Base-by-base conservation (phyloP, 176 grass and related monocot genomes). In the Oryza glumipatula region DNA sequence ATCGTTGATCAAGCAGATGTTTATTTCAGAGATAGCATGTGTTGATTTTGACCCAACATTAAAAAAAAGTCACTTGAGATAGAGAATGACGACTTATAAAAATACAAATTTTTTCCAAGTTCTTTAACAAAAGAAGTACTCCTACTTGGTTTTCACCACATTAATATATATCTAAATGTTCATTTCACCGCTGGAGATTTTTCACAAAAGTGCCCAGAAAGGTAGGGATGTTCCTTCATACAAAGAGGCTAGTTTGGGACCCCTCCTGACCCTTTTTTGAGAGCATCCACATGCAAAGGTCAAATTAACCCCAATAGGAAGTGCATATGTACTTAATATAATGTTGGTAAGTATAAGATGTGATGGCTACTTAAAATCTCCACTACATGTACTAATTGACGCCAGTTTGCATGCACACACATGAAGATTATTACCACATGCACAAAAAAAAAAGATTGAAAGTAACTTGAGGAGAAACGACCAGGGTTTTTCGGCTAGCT, bases 21-120 rank as follows among this genome's bases (percentile, higher is more conserved):
- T 67, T 84, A n/a, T 43, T 14, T 58, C 0, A 67, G 2, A 11
- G 7, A 26, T 16, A 70, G 38, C 49, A 71, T 58, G 48, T 17
- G 15, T 65, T 52, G 32, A 58, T 56, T 77, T 70, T 83, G 60
- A 67, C 74, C 48, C 21, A 6, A 69, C 10, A 77, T n/a, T 84
- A 60, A 84, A 69, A 4, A 77, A 54, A 3, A 6, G 9, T 23
- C 58, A n/a, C 58, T 63, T 63, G 58, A 63, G 58, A 63, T 63
- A 23, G 56, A 61, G n/a, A 61, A 61, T 23, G 58, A 63, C 58
- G 58, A 63, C 58, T 23, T 63, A 11, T 23, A 23, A 63, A 61
- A 61, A 9, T 9, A 8, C 9, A 61, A 32, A 32, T 9, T 21
- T 9, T n/a, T 9, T 11, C 10, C n/a, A 23, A 23, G 58, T 23